Evolutionary conservation across 2,329 filamentous ascomycete species (phyloP).

Genomic region (Venturia carpophila): DNA sequence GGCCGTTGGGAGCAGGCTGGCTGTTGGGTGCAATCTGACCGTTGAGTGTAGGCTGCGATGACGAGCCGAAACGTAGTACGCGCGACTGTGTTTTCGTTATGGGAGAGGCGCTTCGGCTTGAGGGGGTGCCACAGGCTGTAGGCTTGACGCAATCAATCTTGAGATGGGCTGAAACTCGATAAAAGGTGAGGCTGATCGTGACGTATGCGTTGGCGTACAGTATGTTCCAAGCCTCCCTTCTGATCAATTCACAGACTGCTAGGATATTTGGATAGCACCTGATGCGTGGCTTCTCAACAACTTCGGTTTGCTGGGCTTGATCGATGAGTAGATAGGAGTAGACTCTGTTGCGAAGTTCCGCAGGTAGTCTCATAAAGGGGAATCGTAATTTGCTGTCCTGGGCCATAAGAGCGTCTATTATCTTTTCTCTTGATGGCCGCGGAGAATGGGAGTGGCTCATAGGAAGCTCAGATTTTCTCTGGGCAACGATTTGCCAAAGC

Average conservation of each 20-base stretch:
- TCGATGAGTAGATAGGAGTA: conserved; percentile 10
- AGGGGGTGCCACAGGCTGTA: neutral
- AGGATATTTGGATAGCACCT: conserved; percentile 6
- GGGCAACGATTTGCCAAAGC: neutral
- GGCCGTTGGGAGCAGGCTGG: neutral
- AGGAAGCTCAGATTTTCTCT: neutral
- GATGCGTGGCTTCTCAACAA: conserved; percentile 5
- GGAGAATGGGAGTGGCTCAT: neutral
- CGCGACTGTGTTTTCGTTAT: neutral
- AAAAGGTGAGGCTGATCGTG: neutral
- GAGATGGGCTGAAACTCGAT: neutral
- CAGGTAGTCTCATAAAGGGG: neutral
- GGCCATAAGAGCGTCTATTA: conserved; percentile 4
- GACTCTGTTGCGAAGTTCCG: conserved; percentile 8
- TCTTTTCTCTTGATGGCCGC: neutral
- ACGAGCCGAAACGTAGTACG: neutral
- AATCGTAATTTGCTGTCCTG: neutral
- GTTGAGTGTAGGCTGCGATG: neutral
- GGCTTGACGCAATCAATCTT: neutral
- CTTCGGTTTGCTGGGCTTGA: neutral
- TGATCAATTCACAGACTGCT: neutral
- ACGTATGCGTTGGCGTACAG: neutral
- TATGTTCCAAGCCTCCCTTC: neutral
- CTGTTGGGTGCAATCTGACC: neutral
- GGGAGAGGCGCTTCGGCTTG: neutral